A percentile compares a stretch with the other conserved stretches of the same genome.
phyloP scores from a whole-genome alignment of 2,329 filamentous ascomycete species.

The Corinectria fuckeliana region DNA sequence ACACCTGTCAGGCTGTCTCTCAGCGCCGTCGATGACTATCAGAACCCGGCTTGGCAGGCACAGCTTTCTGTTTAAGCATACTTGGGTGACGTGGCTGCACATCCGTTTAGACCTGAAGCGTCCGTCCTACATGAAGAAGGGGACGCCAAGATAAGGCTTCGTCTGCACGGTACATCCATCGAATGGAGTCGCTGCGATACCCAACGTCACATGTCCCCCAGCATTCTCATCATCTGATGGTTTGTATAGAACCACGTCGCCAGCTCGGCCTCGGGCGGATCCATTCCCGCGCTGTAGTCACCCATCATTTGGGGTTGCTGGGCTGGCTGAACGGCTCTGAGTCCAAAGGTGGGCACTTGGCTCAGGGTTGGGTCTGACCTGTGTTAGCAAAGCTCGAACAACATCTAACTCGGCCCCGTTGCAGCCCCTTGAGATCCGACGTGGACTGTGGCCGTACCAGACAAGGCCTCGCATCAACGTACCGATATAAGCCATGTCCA shows the following conservation, averaged over 20 bases:
- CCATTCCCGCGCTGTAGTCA: background rate
- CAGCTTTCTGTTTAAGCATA: background rate
- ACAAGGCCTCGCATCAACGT: too few relatives aligned
- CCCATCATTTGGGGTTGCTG: background rate
- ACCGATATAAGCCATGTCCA: background rate
- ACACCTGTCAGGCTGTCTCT: too few relatives aligned
- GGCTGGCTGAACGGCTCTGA: background rate
- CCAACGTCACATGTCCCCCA: background rate
- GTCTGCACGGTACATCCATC: background rate
- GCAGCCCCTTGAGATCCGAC: too few relatives aligned
- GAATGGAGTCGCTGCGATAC: background rate
- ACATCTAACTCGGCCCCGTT: too few relatives aligned
- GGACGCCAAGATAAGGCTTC: background rate
- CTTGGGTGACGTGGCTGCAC: background rate
- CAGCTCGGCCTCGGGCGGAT: background rate
- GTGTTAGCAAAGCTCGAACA: background rate
- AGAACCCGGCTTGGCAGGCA: slow-evolving; percentile 13
- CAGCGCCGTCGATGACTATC: slow-evolving; percentile 7
- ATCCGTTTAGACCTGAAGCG: background rate
- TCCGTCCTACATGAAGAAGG: too few relatives aligned
- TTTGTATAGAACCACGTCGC: background rate
- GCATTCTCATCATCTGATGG: background rate
- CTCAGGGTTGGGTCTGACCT: background rate
- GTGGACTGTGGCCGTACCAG: too few relatives aligned
- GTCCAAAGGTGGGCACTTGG: background rate